A percentile compares a stretch with the other conserved stretches of the same genome.
Evolutionary conservation across 179 eudicot species (phyloP).

Genomic region (Amaranthus tricolor): DNA sequence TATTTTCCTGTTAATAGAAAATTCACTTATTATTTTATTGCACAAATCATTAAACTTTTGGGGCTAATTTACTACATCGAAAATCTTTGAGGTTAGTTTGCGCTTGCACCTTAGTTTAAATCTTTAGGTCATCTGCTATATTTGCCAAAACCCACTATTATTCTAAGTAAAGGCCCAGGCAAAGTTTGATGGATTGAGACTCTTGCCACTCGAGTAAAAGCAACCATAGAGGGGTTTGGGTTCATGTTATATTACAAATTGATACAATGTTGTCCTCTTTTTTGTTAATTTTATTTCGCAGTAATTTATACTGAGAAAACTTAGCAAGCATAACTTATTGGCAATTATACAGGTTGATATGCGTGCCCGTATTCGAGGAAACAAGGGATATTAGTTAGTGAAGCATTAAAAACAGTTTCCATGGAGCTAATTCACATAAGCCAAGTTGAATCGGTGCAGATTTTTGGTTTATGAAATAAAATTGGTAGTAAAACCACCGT

Average conservation of each 20-base stretch:
- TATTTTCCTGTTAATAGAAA: too few species aligned
- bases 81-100: too few species aligned
- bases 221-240: neutral
- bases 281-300: neutral
- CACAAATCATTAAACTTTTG: too few species aligned
- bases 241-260: neutral
- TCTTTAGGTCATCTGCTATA: too few species aligned
- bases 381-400: constrained; percentile 59
- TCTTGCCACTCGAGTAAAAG: neutral
- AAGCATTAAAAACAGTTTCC: neutral
- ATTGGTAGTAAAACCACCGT: too few species aligned
- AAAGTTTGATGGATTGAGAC: too few species aligned
- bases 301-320: neutral
- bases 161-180: too few species aligned
- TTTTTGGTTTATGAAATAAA: too few species aligned
- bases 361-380: constrained; percentile 88
- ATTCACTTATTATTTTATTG: too few species aligned
- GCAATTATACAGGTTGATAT: constrained; percentile 62
- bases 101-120: too few species aligned
- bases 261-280: neutral
- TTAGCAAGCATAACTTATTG: neutral
- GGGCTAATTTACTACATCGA: too few species aligned
- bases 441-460: neutral
- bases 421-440: neutral
- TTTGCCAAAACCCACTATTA: too few species aligned